Evolutionary conservation across 169 alveolate species (phyloP).

Genomic region (Eimeria falciformis): DNA sequence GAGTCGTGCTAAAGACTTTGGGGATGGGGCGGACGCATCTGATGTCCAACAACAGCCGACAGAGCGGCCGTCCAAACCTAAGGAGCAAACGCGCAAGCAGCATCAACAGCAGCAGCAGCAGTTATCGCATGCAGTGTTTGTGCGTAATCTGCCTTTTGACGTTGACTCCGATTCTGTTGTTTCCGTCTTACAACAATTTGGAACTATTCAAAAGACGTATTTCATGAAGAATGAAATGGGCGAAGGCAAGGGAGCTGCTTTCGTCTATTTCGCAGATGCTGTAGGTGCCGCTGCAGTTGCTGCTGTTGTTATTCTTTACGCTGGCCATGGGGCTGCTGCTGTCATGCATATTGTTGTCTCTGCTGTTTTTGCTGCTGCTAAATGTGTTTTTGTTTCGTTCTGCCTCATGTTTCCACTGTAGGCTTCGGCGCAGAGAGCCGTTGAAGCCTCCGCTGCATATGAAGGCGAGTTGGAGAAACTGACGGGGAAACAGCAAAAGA

Average conservation of each 20-base stretch:
- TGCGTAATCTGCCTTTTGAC: slow-evolving; percentile 6
- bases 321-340: not conserved
- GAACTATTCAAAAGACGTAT: not conserved
- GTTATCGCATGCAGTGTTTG: not conserved
- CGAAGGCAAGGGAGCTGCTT: not conserved
- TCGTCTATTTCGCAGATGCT: slow-evolving; percentile 1
- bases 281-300: not conserved
- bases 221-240: not conserved
- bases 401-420: not conserved
- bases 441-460: not conserved
- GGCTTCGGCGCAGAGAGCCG: slow-evolving; percentile 6
- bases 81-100: not conserved
- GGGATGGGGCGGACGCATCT: not conserved
- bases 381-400: too few relatives aligned
- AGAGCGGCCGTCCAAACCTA: not conserved
- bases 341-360: not conserved
- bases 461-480: not conserved
- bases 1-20: not conserved
- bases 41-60: not conserved
- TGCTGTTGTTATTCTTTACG: not conserved
- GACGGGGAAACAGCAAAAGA: slow-evolving; percentile 5
- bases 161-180: not conserved
- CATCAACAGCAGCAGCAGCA: not conserved
- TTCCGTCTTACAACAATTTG: not conserved
- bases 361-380: not conserved